Evolutionary conservation across 1,284 basidiomycete species (phyloP).

Genomic region (Cystobasidiaceae sp.): DNA sequence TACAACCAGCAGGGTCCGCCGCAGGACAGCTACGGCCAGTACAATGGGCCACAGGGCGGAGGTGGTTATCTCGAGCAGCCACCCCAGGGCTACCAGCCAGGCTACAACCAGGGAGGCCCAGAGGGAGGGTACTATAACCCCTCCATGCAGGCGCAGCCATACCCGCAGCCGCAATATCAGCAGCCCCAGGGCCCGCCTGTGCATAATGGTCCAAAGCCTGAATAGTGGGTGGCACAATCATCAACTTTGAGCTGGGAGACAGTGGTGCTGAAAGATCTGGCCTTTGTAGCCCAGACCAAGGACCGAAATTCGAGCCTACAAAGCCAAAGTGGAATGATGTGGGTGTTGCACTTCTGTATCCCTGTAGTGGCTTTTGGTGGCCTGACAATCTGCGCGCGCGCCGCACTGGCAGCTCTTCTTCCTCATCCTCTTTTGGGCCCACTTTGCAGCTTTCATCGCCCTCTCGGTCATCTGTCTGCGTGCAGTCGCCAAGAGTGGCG

Average conservation of each 20-base stretch:
- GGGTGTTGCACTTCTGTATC: too few relatives aligned
- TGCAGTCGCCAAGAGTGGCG: slow-evolving; percentile 35
- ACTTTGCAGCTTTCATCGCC: slow-evolving; percentile 47
- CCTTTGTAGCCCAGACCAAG: background rate
- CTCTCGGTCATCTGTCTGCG: slow-evolving; percentile 47
- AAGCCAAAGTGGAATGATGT: slow-evolving; percentile 36
- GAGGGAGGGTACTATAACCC: background rate
- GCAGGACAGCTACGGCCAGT: slow-evolving; percentile 22
- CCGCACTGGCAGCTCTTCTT: slow-evolving; percentile 41
- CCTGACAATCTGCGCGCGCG: too few relatives aligned
- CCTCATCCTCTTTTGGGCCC: slow-evolving; percentile 46
- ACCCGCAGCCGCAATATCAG: slow-evolving; percentile 15
- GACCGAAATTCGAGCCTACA: slow-evolving; percentile 17
- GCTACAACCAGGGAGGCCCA: too few relatives aligned
- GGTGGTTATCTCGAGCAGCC: background rate
- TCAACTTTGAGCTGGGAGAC: background rate
- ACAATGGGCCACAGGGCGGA: slow-evolving; percentile 4
- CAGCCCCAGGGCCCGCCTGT: background rate
- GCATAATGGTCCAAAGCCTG: slow-evolving; percentile 1
- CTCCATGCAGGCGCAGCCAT: slow-evolving; percentile 8
- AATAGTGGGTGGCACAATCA: slow-evolving; percentile 2
- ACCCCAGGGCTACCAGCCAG: too few relatives aligned
- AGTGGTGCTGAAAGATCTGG: too few relatives aligned
- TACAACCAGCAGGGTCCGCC: too few relatives aligned
- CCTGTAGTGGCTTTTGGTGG: too few relatives aligned